phyloP scores from a whole-genome alignment of 2,329 filamentous ascomycete species.

The Thielaviopsis euricoi region DNA sequence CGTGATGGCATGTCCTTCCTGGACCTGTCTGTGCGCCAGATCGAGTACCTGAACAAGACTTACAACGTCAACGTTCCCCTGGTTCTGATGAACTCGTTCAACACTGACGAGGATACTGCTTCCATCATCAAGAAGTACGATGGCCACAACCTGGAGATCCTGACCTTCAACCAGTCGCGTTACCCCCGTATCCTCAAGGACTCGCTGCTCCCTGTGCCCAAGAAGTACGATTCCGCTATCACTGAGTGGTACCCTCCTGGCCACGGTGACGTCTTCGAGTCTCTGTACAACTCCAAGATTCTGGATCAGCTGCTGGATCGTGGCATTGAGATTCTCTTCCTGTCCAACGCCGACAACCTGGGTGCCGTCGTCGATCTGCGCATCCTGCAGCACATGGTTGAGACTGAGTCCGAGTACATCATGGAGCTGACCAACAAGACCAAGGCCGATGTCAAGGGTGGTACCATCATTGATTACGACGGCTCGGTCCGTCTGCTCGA shows the following conservation, averaged over 20 bases:
- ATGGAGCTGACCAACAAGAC: constrained; percentile 99
- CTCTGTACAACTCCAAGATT: constrained; percentile 96
- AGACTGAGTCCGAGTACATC: constrained; percentile 94
- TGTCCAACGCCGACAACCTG: constrained; percentile 98
- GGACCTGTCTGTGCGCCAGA: constrained; percentile 94
- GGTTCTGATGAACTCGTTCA: constrained; percentile 99
- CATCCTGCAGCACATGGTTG: constrained; percentile 98
- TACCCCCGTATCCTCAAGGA: constrained; percentile 98
- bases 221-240: constrained; percentile 71
- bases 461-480: constrained; percentile 99
- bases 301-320: constrained; percentile 91
- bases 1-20: constrained; percentile 99
- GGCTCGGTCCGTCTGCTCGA: constrained; percentile 91
- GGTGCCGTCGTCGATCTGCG: constrained; percentile 94
- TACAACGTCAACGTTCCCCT: constrained; percentile 96
- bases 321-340: constrained; percentile 93
- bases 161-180: constrained; percentile 98
- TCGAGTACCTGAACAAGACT: constrained; percentile 97
- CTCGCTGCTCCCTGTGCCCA: constrained; percentile 88
- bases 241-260: constrained; percentile 98
- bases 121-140: constrained; percentile 99
- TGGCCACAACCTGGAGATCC: constrained; percentile 97
- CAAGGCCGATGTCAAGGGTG: constrained; percentile 99
- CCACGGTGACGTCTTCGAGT: constrained; percentile 99
- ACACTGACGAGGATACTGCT: constrained; percentile 94